A percentile compares a stretch with the other conserved stretches of the same genome.
These are phyloP conservation scores for Boletus barrowsii DNA, from an alignment of 768 basidiomycete species.

Conservation along the genomic window DNA sequence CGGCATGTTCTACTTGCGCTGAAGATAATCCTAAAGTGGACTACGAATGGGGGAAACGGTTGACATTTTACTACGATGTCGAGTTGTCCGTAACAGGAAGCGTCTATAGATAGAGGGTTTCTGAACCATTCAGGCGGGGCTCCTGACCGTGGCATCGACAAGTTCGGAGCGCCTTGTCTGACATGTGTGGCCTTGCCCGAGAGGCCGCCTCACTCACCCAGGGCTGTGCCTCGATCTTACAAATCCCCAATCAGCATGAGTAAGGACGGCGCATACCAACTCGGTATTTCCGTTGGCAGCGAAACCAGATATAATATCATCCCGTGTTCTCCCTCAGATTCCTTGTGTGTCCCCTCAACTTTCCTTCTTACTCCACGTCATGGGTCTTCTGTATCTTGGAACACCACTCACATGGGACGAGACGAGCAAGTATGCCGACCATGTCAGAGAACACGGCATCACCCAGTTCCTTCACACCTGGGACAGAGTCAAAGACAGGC, in stretches of 20 bases:
- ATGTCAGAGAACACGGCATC: conserved; percentile 90
- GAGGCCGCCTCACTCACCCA: too few species aligned
- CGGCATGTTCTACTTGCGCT: conserved; percentile 87
- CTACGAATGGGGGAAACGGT: conserved; percentile 71
- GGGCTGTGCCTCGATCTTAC: conserved; percentile 11
- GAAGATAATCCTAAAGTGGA: conserved; percentile 86
- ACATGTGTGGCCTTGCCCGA: too few species aligned
- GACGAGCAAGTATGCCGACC: conserved; percentile 80
- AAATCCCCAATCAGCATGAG: conserved; percentile 19
- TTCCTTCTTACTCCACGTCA: conserved; percentile 31
- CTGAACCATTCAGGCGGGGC: background rate
- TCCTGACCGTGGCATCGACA: too few species aligned
- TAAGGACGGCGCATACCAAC: conserved; percentile 6
- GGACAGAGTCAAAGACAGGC: conserved; percentile 87
- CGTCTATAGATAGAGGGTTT: background rate
- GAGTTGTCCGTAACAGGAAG: background rate
- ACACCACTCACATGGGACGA: conserved; percentile 92
- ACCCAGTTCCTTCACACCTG: conserved; percentile 93
- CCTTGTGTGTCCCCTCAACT: background rate
- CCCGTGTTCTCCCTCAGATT: too few species aligned
- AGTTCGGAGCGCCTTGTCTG: too few species aligned
- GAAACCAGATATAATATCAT: background rate
- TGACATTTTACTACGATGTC: conserved; percentile 19
- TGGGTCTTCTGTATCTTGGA: conserved; percentile 93
- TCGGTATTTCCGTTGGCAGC: background rate